Percentiles rank a stretch among this genome's conserved stretches.
phyloP scores from a whole-genome alignment of 192 early-diverging fungal genomes.

The Mortierella antarctica region DNA sequence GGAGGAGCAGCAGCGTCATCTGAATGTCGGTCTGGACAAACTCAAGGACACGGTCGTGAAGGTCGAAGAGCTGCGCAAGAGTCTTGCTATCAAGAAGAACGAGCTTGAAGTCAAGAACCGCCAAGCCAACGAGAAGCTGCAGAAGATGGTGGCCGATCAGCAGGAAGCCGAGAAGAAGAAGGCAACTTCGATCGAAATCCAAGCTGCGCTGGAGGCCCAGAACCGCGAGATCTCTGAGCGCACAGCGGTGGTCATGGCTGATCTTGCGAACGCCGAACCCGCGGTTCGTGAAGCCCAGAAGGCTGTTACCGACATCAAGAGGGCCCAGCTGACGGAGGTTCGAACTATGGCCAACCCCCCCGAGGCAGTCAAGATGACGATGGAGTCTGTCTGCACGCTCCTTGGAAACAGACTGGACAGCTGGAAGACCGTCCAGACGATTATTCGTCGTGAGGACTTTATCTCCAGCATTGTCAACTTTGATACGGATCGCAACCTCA shows the following conservation, averaged over 20 bases:
- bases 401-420: constrained; percentile 85
- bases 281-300: constrained; percentile 95
- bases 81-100: constrained; percentile 85
- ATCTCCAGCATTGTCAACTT: constrained; percentile 97
- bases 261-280: constrained; percentile 97
- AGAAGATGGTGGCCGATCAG: constrained; percentile 95
- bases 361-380: constrained; percentile 92
- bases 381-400: constrained; percentile 97
- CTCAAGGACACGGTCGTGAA: constrained; percentile 93
- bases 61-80: constrained; percentile 92
- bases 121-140: constrained; percentile 95
- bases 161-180: constrained; percentile 93
- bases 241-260: constrained; percentile 80
- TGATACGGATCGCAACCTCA: constrained; percentile 90
- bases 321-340: constrained; percentile 96
- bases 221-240: constrained; percentile 82
- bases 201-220: constrained; percentile 77
- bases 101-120: constrained; percentile 89
- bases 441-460: constrained; percentile 96
- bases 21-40: constrained; percentile 97
- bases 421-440: constrained; percentile 93
- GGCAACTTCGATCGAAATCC: constrained; percentile 81
- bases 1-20: constrained; percentile 98
- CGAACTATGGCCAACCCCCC: constrained; percentile 98
- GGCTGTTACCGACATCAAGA: constrained; percentile 95